phyloP scores from a whole-genome alignment of 495 filamentous ascomycete genomes.

The Penicillium canescens region DNA sequence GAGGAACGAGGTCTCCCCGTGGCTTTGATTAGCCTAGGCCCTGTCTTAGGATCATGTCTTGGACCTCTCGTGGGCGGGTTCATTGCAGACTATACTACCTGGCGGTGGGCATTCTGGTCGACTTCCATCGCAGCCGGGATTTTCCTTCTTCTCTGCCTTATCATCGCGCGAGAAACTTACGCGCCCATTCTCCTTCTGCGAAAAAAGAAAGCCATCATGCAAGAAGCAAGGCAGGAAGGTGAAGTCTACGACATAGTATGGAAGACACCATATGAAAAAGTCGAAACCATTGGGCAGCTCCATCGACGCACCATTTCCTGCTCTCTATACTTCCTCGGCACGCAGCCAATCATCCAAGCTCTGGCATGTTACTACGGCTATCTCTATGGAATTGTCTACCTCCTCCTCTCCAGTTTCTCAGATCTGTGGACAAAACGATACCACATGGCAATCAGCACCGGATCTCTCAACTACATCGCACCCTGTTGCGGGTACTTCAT shows the following conservation, averaged over 20 bases:
- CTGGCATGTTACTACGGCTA: constrained; percentile 55
- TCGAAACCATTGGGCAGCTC: not conserved
- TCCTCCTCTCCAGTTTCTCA: constrained; percentile 60
- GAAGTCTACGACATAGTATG: not conserved
- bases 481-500: constrained; percentile 59
- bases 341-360: constrained; percentile 52
- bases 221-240: not conserved
- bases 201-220: constrained; percentile 52
- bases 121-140: constrained; percentile 55
- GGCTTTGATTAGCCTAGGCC: constrained; percentile 50
- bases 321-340: constrained; percentile 46
- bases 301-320: constrained; percentile 22
- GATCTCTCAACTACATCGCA: constrained; percentile 61
- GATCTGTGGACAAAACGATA: constrained; percentile 48
- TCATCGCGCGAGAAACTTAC: constrained; percentile 63
- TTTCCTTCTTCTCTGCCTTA: constrained; percentile 54
- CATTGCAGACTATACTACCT: constrained; percentile 54
- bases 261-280: constrained; percentile 7
- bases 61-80: constrained; percentile 57
- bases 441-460: constrained; percentile 49
- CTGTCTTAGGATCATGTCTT: constrained; percentile 54
- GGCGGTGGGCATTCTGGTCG: constrained; percentile 36
- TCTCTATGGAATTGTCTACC: constrained; percentile 60
- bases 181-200: constrained; percentile 52
- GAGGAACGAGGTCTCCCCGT: constrained; percentile 61